These are phyloP conservation scores for Fagopyrum esculentum DNA, from an alignment of 148 eudicot species.

Conservation along the genomic window DNA sequence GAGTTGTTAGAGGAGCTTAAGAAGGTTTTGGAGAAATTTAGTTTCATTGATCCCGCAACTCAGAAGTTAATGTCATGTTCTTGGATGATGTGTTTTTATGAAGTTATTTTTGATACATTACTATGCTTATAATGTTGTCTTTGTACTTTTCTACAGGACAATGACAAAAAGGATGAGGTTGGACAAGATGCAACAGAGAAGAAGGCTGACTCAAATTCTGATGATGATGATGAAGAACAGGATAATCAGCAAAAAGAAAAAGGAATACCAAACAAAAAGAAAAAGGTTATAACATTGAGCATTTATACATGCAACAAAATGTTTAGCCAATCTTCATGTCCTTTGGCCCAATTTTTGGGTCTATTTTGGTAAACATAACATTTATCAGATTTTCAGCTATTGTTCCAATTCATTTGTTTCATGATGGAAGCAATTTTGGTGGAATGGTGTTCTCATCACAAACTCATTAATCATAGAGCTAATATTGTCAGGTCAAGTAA, in stretches of 20 bases:
- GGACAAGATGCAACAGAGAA: constrained; percentile 45
- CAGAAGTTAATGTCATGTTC: constrained; percentile 41
- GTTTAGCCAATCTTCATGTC: background rate
- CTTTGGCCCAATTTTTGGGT: background rate
- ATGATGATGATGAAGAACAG: no score
- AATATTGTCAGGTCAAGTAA: no score
- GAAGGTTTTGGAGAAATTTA: constrained; percentile 73
- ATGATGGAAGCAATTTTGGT: no score
- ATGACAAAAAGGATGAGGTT: constrained; percentile 58
- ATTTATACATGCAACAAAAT: background rate
- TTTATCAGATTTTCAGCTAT: no score
- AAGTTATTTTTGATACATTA: background rate
- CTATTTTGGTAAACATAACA: background rate
- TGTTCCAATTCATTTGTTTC: no score
- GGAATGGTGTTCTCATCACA: no score
- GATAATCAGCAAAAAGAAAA: no score
- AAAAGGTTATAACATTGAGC: no score
- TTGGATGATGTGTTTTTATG: background rate
- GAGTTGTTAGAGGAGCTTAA: constrained; percentile 54
- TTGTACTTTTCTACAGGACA: constrained; percentile 32
- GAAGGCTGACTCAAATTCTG: constrained; percentile 14
- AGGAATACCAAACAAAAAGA: no score
- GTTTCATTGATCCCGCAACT: constrained; percentile 33
- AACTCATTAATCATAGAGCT: no score
- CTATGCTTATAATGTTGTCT: background rate